Evolutionary conservation across 2,329 filamentous ascomycete genomes (phyloP).

Genomic region (Xylaria sp.): DNA sequence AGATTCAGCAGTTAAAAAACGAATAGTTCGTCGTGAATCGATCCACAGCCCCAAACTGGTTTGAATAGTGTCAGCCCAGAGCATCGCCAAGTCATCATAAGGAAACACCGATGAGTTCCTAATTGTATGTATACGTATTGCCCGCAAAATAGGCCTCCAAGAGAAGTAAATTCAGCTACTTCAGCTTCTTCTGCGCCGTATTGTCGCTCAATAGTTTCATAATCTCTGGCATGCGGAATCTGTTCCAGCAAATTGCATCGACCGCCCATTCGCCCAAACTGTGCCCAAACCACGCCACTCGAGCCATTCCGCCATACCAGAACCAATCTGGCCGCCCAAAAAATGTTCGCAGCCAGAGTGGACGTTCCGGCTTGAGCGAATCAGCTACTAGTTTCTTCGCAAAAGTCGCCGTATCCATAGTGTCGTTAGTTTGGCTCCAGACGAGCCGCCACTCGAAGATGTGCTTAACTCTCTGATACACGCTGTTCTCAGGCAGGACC

Average conservation of each 20-base stretch:
- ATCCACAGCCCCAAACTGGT: not conserved
- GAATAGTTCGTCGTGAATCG: not conserved
- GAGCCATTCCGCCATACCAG: slow-evolving; percentile 47
- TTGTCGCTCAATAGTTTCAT: slow-evolving; percentile 37
- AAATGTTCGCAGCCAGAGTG: slow-evolving; percentile 42
- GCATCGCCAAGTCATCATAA: not conserved
- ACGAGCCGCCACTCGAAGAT: slow-evolving; percentile 53
- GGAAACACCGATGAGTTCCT: too few species aligned
- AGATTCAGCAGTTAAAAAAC: not conserved
- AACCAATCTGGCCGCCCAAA: slow-evolving; percentile 52
- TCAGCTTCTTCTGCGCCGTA: slow-evolving; percentile 33
- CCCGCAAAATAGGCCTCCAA: not conserved
- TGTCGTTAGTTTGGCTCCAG: slow-evolving; percentile 55
- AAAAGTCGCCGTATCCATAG: slow-evolving; percentile 52
- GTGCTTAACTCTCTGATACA: slow-evolving; percentile 54
- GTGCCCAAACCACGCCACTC: slow-evolving; percentile 39
- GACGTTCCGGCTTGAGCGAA: slow-evolving; percentile 47
- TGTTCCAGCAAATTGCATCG: slow-evolving; percentile 43
- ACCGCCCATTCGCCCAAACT: slow-evolving; percentile 47
- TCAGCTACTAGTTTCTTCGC: slow-evolving; percentile 50
- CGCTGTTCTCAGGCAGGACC: slow-evolving; percentile 50
- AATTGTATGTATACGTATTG: not conserved
- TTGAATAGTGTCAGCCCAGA: not conserved
- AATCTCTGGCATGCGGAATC: slow-evolving; percentile 44
- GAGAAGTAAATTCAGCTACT: slow-evolving; percentile 6